Conservation (phyloP, 1,284 basidiomycete species). For the Trichosporon sp. region DNA sequence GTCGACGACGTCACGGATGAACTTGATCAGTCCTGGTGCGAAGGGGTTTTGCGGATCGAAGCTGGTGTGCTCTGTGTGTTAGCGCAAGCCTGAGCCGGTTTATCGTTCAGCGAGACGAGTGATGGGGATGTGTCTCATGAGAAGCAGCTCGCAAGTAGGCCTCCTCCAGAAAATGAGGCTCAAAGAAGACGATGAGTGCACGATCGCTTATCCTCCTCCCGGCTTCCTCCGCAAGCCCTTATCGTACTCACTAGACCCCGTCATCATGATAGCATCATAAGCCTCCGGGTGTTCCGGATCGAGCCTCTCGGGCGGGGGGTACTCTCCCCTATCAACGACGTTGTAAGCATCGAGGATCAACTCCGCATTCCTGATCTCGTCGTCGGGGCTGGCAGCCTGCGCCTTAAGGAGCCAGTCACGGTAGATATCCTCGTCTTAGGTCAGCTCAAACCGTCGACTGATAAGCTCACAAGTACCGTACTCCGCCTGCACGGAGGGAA, state of each 20-base stretch:
- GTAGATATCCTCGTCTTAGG: slow-evolving; percentile 47
- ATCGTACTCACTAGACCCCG: slow-evolving; percentile 50
- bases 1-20: slow-evolving; percentile 29
- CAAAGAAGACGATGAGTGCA: no score
- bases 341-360: slow-evolving; percentile 52
- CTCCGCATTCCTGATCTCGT: slow-evolving; percentile 23
- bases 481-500: slow-evolving; percentile 35
- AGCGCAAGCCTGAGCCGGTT: no score
- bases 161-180: no score
- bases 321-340: slow-evolving; percentile 49
- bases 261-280: slow-evolving; percentile 53
- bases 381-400: slow-evolving; percentile 35
- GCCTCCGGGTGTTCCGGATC: slow-evolving; percentile 31
- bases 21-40: slow-evolving; percentile 33
- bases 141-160: background rate
- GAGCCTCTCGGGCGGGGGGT: slow-evolving; percentile 48
- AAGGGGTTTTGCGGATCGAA: slow-evolving; percentile 34
- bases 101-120: no score
- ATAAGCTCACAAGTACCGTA: slow-evolving; percentile 40
- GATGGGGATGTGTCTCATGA: no score
- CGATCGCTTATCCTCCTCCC: no score
- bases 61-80: slow-evolving; percentile 36
- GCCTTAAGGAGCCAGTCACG: slow-evolving; percentile 40
- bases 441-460: background rate
- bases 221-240: no score